phyloP scores from a whole-genome alignment of 2,329 filamentous ascomycete genomes.

The Plectosphaerella plurivora region DNA sequence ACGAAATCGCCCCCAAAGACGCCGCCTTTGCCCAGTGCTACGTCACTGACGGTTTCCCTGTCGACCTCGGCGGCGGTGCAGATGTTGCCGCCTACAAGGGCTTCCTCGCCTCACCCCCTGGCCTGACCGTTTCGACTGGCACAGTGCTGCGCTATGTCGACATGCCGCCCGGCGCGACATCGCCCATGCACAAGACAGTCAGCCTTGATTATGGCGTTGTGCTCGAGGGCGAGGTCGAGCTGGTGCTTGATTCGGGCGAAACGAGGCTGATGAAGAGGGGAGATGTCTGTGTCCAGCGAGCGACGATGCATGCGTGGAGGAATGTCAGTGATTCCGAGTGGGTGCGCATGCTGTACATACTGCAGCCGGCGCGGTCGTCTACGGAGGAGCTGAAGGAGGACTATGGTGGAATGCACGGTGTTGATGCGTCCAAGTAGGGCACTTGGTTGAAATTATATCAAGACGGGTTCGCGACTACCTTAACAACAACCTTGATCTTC shows the following conservation, averaged over 20 bases:
- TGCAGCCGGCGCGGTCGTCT: slow-evolving; percentile 19
- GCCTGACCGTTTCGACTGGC: slow-evolving; percentile 26
- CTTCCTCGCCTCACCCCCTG: slow-evolving; percentile 16
- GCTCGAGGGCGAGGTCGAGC: slow-evolving; percentile 47
- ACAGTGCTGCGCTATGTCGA: slow-evolving; percentile 44
- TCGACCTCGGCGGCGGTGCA: slow-evolving; percentile 10
- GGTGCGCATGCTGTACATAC: slow-evolving; percentile 37
- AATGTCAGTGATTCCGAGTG: slow-evolving; percentile 38
- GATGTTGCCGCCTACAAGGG: slow-evolving; percentile 17
- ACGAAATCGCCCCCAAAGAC: slow-evolving; percentile 10
- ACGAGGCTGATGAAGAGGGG: slow-evolving; percentile 39
- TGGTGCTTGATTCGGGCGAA: slow-evolving; percentile 48
- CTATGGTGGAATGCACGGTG: slow-evolving; percentile 21
- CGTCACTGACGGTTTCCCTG: slow-evolving; percentile 18
- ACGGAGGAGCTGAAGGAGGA: slow-evolving; percentile 24
- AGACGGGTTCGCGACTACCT: too few species aligned
- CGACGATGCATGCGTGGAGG: slow-evolving; percentile 50
- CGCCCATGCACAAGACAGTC: slow-evolving; percentile 46
- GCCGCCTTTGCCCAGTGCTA: slow-evolving; percentile 20
- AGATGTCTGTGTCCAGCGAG: slow-evolving; percentile 52
- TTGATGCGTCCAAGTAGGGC: slow-evolving; percentile 13
- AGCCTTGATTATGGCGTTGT: slow-evolving; percentile 52
- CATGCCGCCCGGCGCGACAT: slow-evolving; percentile 32
- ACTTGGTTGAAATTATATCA: background rate
- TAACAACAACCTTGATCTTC: too few species aligned